Evolutionary conservation across 768 basidiomycete genomes (phyloP), one percentile per base, ranked within the genome.

Genomic region (Agrocybe pediades): DNA sequence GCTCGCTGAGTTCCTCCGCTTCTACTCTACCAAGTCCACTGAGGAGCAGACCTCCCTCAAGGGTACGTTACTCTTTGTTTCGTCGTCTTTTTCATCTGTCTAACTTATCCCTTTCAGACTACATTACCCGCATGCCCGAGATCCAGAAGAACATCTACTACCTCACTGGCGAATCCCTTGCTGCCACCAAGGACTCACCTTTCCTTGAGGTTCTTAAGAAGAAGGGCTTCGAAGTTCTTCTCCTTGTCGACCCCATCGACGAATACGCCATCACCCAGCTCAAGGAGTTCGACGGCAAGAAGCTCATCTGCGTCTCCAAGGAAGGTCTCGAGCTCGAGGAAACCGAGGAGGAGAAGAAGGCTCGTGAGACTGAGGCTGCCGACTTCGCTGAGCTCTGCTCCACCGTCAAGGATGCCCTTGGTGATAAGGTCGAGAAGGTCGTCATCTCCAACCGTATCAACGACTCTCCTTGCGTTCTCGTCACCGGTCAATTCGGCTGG

Each of bases 161-260:
- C 82, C 90, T 98, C 62, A 99, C 96, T 50, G 96, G 96, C 72
- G 96, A 99, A 81, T 96, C 94, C 5, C 88, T 99, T 48, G 87
- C 86, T 53, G 83, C 92, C 50, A 85, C 89, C 64, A 86, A 82
- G 67, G 94, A 98, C 73, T 98, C 96, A 42, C 96, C 96, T 17
- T 98, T 98, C 95, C 87, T 98, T 53, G 96, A 98, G 77, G 92
- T 96, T 46, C 87, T 98, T 71, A 98, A 95, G 87, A 95, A 94
- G 90, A 98, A 92, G 84, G 92, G 92, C 77, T 98, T 98, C 72
- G 96, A 98, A 74, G 94, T 97, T 59, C 83, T 99, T 46, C 87
- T 99, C 61, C 87, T 99, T 54, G 92, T 97, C 62, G 96, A 98
- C 80, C 96, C 96, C 66, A 98, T 98, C 67, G 96, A 98, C 71